Base-by-base conservation (phyloP, 1,284 basidiomycete species). In the Mixia osmundae region DNA sequence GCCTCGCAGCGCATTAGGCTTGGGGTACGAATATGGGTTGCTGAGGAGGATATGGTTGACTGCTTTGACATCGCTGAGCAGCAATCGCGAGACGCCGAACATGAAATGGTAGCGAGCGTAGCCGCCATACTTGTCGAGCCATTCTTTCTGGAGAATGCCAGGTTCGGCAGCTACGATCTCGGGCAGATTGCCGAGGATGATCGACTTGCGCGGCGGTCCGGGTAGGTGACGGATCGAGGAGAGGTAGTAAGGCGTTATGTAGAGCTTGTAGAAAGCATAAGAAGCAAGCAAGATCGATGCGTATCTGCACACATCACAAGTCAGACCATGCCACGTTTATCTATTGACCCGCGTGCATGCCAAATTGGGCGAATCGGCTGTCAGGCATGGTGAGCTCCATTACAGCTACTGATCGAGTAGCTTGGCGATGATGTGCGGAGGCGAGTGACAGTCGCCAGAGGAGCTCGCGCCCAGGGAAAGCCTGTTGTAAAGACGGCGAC, bases 11-110 rank as follows among this genome's bases (percentile, higher is more conserved):
- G 69, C 67, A 30, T 66, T 62, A 1, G 72, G 70, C 49, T 75
- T 76, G 15, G 69, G 70, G 49, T 69, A 75, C 25, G 64, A 60
- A 47, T 74, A 69, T 4, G 66, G 61, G 39, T 65, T 61, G 10
- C 59, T 57, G 34, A 76, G 62, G 14, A 53, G 41, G 35, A 76
- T 66, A 43, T 72, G 63, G 3, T 64, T 58, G 19, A 75, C 54
- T 0, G 72, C 70, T 18, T 59, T 54, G 0, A 65, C 64, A 52
- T 76, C 72, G 26, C 61, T 65, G 12, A 68, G 68, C 54, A 69
- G 59, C 36, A 76, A 58, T 14, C 70, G 57, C 39, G 56, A 55
- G 1, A 62, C 64, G 26, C 41, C 30, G 6, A 35, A 20, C 20
- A 38, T 38, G 9, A 19, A 27, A 5, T 32, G 25, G 24, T 41